Evolutionary conservation across 2,329 filamentous ascomycete genomes (phyloP).

Genomic region (Proliferodiscus dingleyae): DNA sequence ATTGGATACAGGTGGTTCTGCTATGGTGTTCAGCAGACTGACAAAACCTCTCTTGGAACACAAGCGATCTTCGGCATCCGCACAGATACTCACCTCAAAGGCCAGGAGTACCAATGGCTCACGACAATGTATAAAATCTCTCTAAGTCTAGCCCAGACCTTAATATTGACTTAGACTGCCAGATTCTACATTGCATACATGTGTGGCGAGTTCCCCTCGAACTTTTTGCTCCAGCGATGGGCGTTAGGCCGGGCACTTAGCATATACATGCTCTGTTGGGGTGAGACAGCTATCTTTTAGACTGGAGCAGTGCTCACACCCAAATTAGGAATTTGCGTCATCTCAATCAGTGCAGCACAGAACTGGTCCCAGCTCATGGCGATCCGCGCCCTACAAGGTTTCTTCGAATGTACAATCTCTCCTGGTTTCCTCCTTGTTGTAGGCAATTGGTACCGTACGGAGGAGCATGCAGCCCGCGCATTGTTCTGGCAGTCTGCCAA

Average conservation of each 20-base stretch:
- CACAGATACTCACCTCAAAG: conserved; percentile 40
- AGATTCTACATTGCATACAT: conserved; percentile 31
- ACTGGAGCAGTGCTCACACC: not conserved
- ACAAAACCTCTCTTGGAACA: conserved; percentile 47
- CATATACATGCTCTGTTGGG: conserved; percentile 30
- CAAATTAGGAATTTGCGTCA: conserved; percentile 12
- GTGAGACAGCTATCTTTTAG: conserved; percentile 4
- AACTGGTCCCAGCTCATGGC: conserved; percentile 34
- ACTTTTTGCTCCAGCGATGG: conserved; percentile 28
- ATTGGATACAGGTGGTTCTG: conserved; percentile 30
- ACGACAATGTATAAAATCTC: conserved; percentile 5
- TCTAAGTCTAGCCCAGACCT: not conserved
- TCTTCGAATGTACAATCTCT: conserved; percentile 35
- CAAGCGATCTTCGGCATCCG: conserved; percentile 43
- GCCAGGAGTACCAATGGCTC: conserved; percentile 45
- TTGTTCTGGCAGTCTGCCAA: conserved; percentile 36
- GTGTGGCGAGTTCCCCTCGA: conserved; percentile 32
- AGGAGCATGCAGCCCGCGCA: conserved; percentile 33
- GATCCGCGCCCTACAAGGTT: conserved; percentile 33
- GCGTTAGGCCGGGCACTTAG: conserved; percentile 24
- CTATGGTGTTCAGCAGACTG: conserved; percentile 45
- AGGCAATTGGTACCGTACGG: conserved; percentile 32
- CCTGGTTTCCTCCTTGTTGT: conserved; percentile 34
- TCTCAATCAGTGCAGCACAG: conserved; percentile 16
- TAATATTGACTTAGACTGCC: not conserved